Evolutionary conservation across 768 basidiomycete genomes (phyloP).

Genomic region (Leccinum truebloodii): DNA sequence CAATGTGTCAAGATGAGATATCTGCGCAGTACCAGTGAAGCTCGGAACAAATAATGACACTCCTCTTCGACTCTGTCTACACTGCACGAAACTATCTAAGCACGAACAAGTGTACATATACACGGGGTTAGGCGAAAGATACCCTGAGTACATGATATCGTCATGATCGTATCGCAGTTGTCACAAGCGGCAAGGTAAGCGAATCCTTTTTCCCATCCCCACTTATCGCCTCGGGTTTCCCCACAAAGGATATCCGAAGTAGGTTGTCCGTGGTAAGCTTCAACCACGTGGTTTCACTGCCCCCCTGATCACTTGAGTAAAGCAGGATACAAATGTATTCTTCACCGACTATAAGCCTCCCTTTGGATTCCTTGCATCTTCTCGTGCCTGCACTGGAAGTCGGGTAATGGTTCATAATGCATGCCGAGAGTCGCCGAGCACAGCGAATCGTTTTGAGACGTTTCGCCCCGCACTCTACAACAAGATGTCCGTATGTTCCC

Average conservation of each 20-base stretch:
- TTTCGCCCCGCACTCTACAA: conserved; percentile 9
- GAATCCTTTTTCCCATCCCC: neutral
- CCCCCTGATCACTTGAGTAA: neutral
- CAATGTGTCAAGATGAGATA: neutral
- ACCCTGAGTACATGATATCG: neutral
- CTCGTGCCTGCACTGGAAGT: neutral
- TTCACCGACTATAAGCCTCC: conserved; percentile 1
- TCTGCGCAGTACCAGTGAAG: neutral
- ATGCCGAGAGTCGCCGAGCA: conserved; percentile 7
- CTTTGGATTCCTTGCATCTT: neutral
- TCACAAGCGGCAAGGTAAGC: neutral
- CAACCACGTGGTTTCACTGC: conserved; percentile 2
- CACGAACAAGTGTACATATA: neutral
- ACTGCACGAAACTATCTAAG: neutral
- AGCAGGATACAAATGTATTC: conserved; percentile 10
- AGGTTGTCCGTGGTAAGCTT: conserved; percentile 8
- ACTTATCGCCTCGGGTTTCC: neutral
- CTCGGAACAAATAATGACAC: neutral
- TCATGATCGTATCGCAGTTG: conserved; percentile 1
- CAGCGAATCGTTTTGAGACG: conserved; percentile 1
- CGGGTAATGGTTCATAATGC: conserved; percentile 8
- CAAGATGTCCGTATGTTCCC: neutral
- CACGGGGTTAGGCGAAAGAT: neutral
- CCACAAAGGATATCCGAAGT: conserved; percentile 2
- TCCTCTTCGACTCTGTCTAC: neutral